Percentiles rank a stretch among this genome's conserved stretches.
These are phyloP conservation scores for Orbilia quercus DNA, from an alignment of 2,329 filamentous ascomycete genomes.

Conservation along the genomic window DNA sequence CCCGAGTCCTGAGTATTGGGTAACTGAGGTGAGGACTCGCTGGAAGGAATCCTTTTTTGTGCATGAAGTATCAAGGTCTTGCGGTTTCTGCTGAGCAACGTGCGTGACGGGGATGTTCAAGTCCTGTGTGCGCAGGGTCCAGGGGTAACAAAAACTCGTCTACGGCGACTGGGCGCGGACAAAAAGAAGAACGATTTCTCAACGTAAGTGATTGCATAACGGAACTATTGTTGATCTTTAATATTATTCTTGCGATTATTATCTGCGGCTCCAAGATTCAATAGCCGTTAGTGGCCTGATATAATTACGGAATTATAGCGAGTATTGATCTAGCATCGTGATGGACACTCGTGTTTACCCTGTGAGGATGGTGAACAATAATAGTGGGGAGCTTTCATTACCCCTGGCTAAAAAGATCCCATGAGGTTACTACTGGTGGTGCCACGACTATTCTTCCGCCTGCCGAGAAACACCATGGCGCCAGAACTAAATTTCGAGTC, in stretches of 20 bases:
- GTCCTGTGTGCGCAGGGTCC: slow-evolving; percentile 17
- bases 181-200: no score
- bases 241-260: slow-evolving; percentile 11
- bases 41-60: slow-evolving; percentile 28
- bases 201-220: background rate
- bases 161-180: no score
- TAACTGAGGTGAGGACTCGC: slow-evolving; percentile 14
- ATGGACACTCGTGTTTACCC: slow-evolving; percentile 30
- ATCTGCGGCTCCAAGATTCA: slow-evolving; percentile 28
- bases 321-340: slow-evolving; percentile 19
- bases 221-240: background rate
- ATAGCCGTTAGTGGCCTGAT: slow-evolving; percentile 15
- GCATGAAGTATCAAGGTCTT: slow-evolving; percentile 32
- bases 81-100: slow-evolving; percentile 19
- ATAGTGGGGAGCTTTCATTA: slow-evolving; percentile 2
- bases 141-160: no score
- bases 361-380: slow-evolving; percentile 32
- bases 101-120: background rate
- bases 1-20: slow-evolving; percentile 16
- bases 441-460: slow-evolving; percentile 53
- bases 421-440: slow-evolving; percentile 35
- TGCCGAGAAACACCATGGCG: slow-evolving; percentile 45
- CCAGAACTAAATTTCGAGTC: slow-evolving; percentile 41
- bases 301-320: slow-evolving; percentile 44
- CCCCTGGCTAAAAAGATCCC: slow-evolving; percentile 21